A percentile compares a stretch with the other conserved stretches of the same genome.
Conservation (phyloP, 805 yeast genomes). For the Deakozyma indianensis region DNA sequence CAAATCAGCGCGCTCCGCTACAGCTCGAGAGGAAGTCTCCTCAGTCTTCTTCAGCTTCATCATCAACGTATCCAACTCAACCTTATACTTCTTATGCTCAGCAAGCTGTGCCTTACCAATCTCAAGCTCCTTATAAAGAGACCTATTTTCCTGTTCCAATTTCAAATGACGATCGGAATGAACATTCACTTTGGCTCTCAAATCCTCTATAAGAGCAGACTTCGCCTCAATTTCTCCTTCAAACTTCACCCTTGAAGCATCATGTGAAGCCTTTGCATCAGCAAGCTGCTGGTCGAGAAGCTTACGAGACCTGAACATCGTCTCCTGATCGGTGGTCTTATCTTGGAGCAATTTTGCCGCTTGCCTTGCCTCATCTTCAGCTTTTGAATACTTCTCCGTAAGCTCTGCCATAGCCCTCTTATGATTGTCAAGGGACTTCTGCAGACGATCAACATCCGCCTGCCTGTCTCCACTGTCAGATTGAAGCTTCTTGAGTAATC, state of each 20-base stretch:
- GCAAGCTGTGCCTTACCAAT: slow-evolving; percentile 7
- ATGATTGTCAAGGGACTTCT: background rate
- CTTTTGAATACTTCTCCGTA: slow-evolving; percentile 4
- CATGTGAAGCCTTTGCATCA: background rate
- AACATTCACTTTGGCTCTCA: slow-evolving; percentile 7
- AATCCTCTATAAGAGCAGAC: slow-evolving; percentile 7
- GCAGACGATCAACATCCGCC: background rate
- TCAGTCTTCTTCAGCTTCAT: background rate
- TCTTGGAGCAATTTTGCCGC: slow-evolving; percentile 28
- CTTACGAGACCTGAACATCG: slow-evolving; percentile 9
- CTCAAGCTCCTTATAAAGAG: slow-evolving; percentile 12
- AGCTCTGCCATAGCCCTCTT: background rate
- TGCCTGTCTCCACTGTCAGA: slow-evolving; percentile 1
- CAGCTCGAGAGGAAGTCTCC: background rate
- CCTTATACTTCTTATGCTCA: slow-evolving; percentile 8
- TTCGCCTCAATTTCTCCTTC: slow-evolving; percentile 12
- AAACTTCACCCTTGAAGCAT: slow-evolving; percentile 2
- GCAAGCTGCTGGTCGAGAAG: slow-evolving; percentile 9
- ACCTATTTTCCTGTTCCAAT: slow-evolving; percentile 11
- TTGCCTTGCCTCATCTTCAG: slow-evolving; percentile 33
- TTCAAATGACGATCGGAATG: background rate
- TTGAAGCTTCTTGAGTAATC: background rate
- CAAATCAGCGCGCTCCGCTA: background rate
- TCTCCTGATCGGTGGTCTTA: slow-evolving; percentile 12
- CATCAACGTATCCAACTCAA: slow-evolving; percentile 7